These are phyloP conservation scores for Sphaerostilbella broomeana DNA, from an alignment of 2,329 filamentous ascomycete species.

Conservation along the genomic window DNA sequence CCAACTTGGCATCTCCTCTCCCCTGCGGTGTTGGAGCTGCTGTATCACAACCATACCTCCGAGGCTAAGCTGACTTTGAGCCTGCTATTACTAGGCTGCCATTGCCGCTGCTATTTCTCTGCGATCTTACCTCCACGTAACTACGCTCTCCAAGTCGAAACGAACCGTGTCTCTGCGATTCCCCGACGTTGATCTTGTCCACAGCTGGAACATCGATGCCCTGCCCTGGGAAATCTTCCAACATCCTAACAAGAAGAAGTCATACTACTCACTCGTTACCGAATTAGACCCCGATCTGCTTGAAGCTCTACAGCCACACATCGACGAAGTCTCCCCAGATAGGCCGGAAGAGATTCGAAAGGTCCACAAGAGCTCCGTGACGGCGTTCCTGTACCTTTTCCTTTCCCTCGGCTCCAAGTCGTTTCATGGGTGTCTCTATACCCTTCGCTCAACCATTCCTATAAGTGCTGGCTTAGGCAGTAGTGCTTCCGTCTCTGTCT, in stretches of 20 bases:
- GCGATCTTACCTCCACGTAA: constrained; percentile 93
- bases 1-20: too few relatives aligned
- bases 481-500: constrained; percentile 91
- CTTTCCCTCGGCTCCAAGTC: constrained; percentile 74
- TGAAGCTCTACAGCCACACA: constrained; percentile 71
- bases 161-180: constrained; percentile 84
- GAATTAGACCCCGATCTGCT: constrained; percentile 77
- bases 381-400: constrained; percentile 87
- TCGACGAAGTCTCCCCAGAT: constrained; percentile 61
- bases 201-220: constrained; percentile 91
- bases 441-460: constrained; percentile 86
- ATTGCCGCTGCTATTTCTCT: constrained; percentile 94
- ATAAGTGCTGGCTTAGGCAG: constrained; percentile 87
- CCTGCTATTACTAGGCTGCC: constrained; percentile 54
- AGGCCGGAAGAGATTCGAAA: constrained; percentile 68
- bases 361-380: constrained; percentile 75
- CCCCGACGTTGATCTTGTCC: constrained; percentile 79
- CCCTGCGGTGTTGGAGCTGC: too few relatives aligned
- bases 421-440: constrained; percentile 79
- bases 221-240: constrained; percentile 83
- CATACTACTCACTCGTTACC: constrained; percentile 86
- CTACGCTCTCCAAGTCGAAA: constrained; percentile 84
- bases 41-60: not conserved
- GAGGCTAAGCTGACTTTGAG: not conserved
- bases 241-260: constrained; percentile 79